Base-by-base conservation (phyloP, 345 rosid species). In the Arabidopsis suecica region DNA sequence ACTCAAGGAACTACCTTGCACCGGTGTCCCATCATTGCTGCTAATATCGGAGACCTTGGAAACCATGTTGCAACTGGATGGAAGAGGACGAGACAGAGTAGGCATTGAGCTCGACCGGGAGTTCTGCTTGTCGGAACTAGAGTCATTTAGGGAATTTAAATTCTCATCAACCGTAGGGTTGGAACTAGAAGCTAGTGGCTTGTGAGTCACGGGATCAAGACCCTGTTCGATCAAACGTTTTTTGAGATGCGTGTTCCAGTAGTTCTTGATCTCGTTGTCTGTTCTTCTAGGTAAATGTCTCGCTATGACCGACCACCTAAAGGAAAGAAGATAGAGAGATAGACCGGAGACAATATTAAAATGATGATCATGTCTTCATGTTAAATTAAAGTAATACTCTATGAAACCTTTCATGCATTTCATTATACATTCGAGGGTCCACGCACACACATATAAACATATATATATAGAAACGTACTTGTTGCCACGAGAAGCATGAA, bases 201-300 rank as follows among this genome's bases (percentile, higher is more conserved):
- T 82, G 75, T 90, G 96, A 30, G 93, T 90, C 84, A 77, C 79
- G 63, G 96, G 93, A 80, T 90, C 93, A 56, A 82, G 62, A 45
- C 96, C 96, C 84, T 88, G 88, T 69, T 88, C 88, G 40, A 88
- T 82, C 82, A 90, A 74, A 73, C 88, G 88, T 78, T 86, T 88
- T 50, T 85, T 88, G 77, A 88, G 78, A 69, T 86, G 86, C 18
- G 91, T 86, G 79, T 88, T 86, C 93, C 93, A 88, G 54, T 83
- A 86, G 38, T 88, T 88, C 80, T 88, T 88, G 49, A 86, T 85
- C 70, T 88, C 93, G 57, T 88, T 88, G 53, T 88, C 93, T 5
- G 93, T 88, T 41, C 93, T 62, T 25, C 90, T 86, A 0, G 91
- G 88, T 32, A 86, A 77, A 67, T 85, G 93, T 34, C 88, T 75